Evolutionary conservation across 306 rosid species (phyloP), one percentile per base, ranked within the genome.

Genomic region (Begonia peltatifolia): DNA sequence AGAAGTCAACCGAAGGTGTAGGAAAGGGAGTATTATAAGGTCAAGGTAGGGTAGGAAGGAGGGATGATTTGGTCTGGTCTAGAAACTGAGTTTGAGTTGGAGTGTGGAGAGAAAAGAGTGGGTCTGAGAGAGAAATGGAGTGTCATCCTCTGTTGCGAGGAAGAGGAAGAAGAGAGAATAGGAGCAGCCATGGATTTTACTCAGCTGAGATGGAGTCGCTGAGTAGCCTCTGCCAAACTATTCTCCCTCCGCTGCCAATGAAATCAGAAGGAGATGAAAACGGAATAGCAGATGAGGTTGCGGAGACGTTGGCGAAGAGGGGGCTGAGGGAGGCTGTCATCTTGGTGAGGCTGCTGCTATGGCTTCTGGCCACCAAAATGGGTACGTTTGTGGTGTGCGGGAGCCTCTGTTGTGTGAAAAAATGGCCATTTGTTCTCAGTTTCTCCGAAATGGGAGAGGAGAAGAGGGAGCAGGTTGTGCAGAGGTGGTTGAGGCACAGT

Each of bases 371-470:
- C 2, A 83, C 83, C 15, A 72, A 72, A 59, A 3, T 80, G 55
- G 96, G 96, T 1, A 79, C 84, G 14, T 70, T 86, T 1, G 46
- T 92, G 68, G 72, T 92, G 0, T 86, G 87, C 63, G 93, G 96
- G 8, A 71, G 70, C 52, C 76, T 79, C 6, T 74, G 87, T 61
- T 22, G 79, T 0, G 53, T 49, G 42, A 36, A 46, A 12, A 62
- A 65, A 44, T 86, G 95, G 95, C 94, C 99, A 8, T 86, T 73
- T 68, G 57, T 83, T 55, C 13, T 54, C 64, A 71, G 35, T 7
- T 81, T 83, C 69, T 79, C 88, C 54, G 13, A 41, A 1, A 44
- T 83, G 42, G 41, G 85, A 11, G 46, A 79, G 78, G 64, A 73
- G 55, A 76, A 77, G 5, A 81, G 96, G 59, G 88, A 90, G 57